Evolutionary conservation across 192 early-diverging fungal genomes (phyloP).

Genomic region (Linderina pennispora): DNA sequence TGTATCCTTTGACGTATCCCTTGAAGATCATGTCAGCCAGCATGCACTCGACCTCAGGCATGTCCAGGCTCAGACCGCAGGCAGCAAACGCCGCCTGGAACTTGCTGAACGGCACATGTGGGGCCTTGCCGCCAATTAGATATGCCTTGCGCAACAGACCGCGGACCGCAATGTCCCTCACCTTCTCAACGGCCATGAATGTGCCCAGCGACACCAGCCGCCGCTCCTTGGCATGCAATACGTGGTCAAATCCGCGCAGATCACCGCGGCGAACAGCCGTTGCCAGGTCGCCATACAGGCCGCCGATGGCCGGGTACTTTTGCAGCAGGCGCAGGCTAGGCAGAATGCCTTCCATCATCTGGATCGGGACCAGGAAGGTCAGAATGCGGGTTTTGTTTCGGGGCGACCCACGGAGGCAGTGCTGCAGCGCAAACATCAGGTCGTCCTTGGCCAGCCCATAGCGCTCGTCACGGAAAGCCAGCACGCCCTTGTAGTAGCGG

Average conservation of each 20-base stretch:
- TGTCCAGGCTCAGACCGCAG: constrained; percentile 50
- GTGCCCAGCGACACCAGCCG: constrained; percentile 61
- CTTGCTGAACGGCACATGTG: constrained; percentile 52
- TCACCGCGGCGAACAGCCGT: constrained; percentile 68
- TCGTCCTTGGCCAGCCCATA: constrained; percentile 56
- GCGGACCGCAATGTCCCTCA: constrained; percentile 63
- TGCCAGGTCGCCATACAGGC: constrained; percentile 59
- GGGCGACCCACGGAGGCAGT: constrained; percentile 33
- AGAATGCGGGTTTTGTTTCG: constrained; percentile 66
- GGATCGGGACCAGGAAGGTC: constrained; percentile 71
- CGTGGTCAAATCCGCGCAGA: constrained; percentile 65
- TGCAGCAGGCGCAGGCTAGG: constrained; percentile 57
- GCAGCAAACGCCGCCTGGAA: constrained; percentile 61
- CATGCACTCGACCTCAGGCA: constrained; percentile 78
- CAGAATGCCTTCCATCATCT: constrained; percentile 65
- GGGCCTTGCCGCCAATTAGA: constrained; percentile 44
- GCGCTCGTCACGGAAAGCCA: constrained; percentile 81
- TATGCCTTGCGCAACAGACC: constrained; percentile 77
- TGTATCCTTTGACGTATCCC: constrained; percentile 84
- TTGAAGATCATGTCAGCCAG: constrained; percentile 83
- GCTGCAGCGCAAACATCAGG: constrained; percentile 41
- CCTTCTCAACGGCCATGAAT: constrained; percentile 77
- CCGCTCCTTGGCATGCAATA: constrained; percentile 51
- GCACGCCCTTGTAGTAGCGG: constrained; percentile 78
- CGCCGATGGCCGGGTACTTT: constrained; percentile 52